Evolutionary conservation across 495 filamentous ascomycete species (phyloP).

Genomic region (Aspergillus mulundensis): DNA sequence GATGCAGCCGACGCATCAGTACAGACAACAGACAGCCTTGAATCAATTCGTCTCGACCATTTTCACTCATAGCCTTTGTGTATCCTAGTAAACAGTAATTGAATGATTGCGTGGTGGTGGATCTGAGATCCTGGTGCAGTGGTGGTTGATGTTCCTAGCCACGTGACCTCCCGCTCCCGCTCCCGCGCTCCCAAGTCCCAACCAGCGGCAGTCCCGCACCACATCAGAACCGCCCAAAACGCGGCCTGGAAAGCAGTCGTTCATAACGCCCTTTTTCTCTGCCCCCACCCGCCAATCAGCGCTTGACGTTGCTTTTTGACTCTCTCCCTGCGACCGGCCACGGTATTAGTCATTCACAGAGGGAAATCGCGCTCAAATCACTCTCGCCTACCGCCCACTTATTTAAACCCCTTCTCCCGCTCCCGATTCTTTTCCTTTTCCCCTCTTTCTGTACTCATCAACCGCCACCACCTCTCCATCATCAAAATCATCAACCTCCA

Average conservation of each 20-base stretch:
- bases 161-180: constrained; percentile 18
- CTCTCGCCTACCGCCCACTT: constrained; percentile 27
- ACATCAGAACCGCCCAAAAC: constrained; percentile 17
- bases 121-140: no score
- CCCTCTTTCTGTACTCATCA: constrained; percentile 19
- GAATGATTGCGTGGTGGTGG: background rate
- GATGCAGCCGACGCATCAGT: background rate
- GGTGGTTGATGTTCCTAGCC: background rate
- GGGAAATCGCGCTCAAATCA: constrained; percentile 16
- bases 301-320: constrained; percentile 26
- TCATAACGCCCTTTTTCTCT: constrained; percentile 43
- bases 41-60: background rate
- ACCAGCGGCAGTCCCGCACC: background rate
- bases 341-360: constrained; percentile 31
- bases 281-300: constrained; percentile 38
- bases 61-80: background rate
- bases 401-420: constrained; percentile 30
- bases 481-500: constrained; percentile 19
- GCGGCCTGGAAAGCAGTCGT: constrained; percentile 37
- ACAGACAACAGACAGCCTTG: background rate
- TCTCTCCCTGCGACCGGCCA: constrained; percentile 15
- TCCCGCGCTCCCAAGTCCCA: background rate
- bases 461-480: constrained; percentile 15
- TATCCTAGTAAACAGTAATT: no score
- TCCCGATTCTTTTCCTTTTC: constrained; percentile 14